Percentiles rank a stretch among this genome's conserved stretches.
These are phyloP conservation scores for Phaffomyces opuntiae DNA, from an alignment of 805 yeast species.

Conservation along the genomic window DNA sequence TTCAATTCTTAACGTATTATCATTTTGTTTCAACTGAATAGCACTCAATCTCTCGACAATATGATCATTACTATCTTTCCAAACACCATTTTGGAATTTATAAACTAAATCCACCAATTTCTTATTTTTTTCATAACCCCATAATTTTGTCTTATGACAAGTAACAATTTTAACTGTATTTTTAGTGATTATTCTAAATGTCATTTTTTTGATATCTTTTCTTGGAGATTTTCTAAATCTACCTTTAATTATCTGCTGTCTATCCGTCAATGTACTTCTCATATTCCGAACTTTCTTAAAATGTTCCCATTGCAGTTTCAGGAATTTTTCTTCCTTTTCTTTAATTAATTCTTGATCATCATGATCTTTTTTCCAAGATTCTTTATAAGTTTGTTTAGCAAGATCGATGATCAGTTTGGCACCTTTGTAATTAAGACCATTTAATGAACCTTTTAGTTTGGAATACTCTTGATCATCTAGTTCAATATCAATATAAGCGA, in stretches of 20 bases:
- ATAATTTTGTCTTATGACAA: constrained; percentile 68
- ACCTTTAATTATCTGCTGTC: constrained; percentile 44
- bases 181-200: constrained; percentile 57
- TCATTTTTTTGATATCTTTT: constrained; percentile 42
- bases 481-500: constrained; percentile 62
- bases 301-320: constrained; percentile 32
- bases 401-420: constrained; percentile 49
- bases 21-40: constrained; percentile 13
- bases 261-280: constrained; percentile 34
- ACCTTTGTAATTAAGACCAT: constrained; percentile 75
- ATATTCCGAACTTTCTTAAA: constrained; percentile 32
- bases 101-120: constrained; percentile 54
- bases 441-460: constrained; percentile 48
- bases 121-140: constrained; percentile 82
- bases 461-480: constrained; percentile 38
- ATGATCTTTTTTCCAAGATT: constrained; percentile 43
- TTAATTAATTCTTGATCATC: constrained; percentile 28
- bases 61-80: constrained; percentile 79
- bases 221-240: constrained; percentile 54
- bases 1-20: constrained; percentile 10
- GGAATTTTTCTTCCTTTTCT: constrained; percentile 27
- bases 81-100: constrained; percentile 54
- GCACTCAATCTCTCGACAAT: constrained; percentile 52
- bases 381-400: constrained; percentile 53
- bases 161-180: constrained; percentile 51